A percentile compares a stretch with the other conserved stretches of the same genome.
These are phyloP conservation scores for Wakefieldia striispora DNA, from an alignment of 768 basidiomycete genomes.

Conservation along the genomic window DNA sequence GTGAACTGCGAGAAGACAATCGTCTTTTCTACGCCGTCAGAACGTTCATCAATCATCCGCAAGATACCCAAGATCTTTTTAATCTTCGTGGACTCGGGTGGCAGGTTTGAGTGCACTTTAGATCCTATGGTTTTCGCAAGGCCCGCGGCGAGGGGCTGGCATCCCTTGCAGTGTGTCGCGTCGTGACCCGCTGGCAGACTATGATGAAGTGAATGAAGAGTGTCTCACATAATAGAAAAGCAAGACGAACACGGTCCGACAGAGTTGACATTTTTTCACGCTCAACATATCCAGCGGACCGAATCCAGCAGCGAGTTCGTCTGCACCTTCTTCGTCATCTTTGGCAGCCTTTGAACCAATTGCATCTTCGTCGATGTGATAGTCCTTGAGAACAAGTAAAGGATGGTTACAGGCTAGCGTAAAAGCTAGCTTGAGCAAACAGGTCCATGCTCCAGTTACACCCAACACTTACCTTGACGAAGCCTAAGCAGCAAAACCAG, in stretches of 20 bases:
- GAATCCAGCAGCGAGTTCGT: constrained; percentile 75
- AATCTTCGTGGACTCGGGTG: constrained; percentile 85
- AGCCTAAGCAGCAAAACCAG: constrained; percentile 74
- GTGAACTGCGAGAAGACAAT: constrained; percentile 97
- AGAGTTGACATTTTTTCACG: constrained; percentile 73
- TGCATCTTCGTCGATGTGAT: constrained; percentile 70
- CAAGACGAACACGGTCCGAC: constrained; percentile 63
- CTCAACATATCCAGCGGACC: constrained; percentile 60
- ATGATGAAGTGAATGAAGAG: neutral
- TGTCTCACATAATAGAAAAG: neutral
- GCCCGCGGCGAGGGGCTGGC: too few species aligned
- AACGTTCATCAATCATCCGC: constrained; percentile 55
- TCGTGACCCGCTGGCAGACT: constrained; percentile 23
- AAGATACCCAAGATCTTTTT: constrained; percentile 77
- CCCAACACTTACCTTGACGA: constrained; percentile 70
- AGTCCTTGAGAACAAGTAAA: constrained; percentile 73
- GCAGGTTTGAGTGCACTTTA: constrained; percentile 35
- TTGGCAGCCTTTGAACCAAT: constrained; percentile 61
- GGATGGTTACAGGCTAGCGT: constrained; percentile 86
- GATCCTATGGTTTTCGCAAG: constrained; percentile 46
- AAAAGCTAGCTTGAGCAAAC: constrained; percentile 2
- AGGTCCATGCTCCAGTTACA: neutral
- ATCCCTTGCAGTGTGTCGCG: constrained; percentile 55
- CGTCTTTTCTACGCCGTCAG: constrained; percentile 75
- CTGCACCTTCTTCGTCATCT: constrained; percentile 54